Percentiles rank a stretch among this genome's conserved stretches.
phyloP scores from a whole-genome alignment of 2,329 filamentous ascomycete genomes.

The Scorias spongiosa region DNA sequence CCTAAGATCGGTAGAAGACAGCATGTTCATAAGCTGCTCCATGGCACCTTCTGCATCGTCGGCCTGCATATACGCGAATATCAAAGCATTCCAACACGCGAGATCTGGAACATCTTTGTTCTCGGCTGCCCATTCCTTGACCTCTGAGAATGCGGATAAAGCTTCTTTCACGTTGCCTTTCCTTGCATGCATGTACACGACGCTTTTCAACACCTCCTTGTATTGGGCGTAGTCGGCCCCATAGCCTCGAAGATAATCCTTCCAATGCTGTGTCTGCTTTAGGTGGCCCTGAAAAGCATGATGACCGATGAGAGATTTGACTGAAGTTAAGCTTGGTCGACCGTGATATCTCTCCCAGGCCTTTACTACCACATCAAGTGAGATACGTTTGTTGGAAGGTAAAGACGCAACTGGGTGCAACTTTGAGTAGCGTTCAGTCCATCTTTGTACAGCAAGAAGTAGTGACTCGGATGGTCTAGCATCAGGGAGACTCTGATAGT shows the following conservation, averaged over 20 bases:
- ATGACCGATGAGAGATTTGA: conserved; percentile 9
- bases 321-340: conserved; percentile 6
- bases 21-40: conserved; percentile 46
- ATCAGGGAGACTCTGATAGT: background rate
- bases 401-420: background rate
- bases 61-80: conserved; percentile 53
- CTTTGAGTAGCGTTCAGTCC: background rate
- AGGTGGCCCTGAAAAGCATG: conserved; percentile 22
- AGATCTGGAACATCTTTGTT: conserved; percentile 34
- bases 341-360: conserved; percentile 15
- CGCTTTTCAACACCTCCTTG: conserved; percentile 24
- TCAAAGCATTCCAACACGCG: conserved; percentile 58
- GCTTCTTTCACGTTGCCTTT: conserved; percentile 48
- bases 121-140: conserved; percentile 26
- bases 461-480: background rate
- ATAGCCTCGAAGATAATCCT: conserved; percentile 14
- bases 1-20: conserved; percentile 25
- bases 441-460: background rate
- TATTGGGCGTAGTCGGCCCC: conserved; percentile 10
- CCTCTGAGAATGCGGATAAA: conserved; percentile 45
- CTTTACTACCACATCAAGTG: conserved; percentile 5
- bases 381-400: background rate
- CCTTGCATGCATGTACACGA: conserved; percentile 58
- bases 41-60: conserved; percentile 54
- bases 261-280: conserved; percentile 19